phyloP scores from a whole-genome alignment of 441 rosid genomes.

The Brassica hybrid region DNA sequence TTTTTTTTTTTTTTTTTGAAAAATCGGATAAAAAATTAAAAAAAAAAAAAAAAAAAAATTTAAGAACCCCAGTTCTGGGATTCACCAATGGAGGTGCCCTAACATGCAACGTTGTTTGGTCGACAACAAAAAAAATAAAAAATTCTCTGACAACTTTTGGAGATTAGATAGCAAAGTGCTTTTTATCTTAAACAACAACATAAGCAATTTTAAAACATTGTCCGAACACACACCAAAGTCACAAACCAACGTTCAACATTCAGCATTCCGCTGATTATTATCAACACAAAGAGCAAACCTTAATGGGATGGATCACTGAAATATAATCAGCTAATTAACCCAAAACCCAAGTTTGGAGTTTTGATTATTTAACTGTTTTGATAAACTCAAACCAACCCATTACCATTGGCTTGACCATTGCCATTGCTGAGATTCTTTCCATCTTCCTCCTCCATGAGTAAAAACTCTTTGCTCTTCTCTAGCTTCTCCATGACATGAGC shows the following conservation, averaged over 20 bases:
- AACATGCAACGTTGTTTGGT: not conserved
- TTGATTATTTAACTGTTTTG: conserved; percentile 2
- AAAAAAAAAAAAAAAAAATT: no score
- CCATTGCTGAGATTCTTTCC: conserved; percentile 26
- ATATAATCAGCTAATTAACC: conserved; percentile 16
- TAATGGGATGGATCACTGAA: no score
- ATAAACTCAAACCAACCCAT: conserved; percentile 20
- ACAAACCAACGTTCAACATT: not conserved
- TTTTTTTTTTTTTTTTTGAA: no score
- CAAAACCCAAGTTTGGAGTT: conserved; percentile 3
- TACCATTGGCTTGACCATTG: not conserved
- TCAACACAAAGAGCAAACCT: no score
- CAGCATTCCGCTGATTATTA: no score
- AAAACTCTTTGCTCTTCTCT: conserved; percentile 67
- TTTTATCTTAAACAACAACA: not conserved
- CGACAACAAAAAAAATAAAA: not conserved
- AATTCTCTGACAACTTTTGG: not conserved
- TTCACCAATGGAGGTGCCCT: no score
- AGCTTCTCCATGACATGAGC: conserved; percentile 73
- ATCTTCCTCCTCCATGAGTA: conserved; percentile 38
- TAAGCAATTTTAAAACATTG: not conserved
- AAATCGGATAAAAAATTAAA: no score
- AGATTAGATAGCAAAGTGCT: not conserved
- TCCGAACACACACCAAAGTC: not conserved
- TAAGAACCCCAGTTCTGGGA: no score